Percentiles rank a stretch among this genome's conserved stretches.
phyloP scores from a whole-genome alignment of 768 basidiomycete species.

The Xerocomellus dryophilus region DNA sequence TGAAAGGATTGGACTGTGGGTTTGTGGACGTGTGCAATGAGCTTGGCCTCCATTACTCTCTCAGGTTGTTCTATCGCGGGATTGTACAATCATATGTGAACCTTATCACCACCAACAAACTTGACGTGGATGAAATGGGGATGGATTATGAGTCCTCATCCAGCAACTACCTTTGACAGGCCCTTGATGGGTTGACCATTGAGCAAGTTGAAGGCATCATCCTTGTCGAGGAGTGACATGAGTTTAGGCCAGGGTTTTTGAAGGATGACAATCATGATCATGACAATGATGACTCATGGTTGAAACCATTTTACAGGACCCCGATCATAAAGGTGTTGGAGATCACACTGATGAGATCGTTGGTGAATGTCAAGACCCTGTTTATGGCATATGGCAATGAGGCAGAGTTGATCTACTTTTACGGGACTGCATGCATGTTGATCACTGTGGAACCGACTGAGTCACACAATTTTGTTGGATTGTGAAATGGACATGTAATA shows the following conservation, averaged over 20 bases:
- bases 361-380: background rate
- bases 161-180: background rate
- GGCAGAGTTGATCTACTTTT: slow-evolving; percentile 1
- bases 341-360: slow-evolving; percentile 10
- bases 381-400: slow-evolving; percentile 4
- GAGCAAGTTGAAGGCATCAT: slow-evolving; percentile 3
- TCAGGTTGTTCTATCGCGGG: no score
- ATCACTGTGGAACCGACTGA: slow-evolving; percentile 1
- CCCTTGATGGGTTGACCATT: no score
- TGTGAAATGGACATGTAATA: background rate
- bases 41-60: no score
- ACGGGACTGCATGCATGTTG: slow-evolving; percentile 17
- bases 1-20: no score
- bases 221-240: background rate
- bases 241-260: background rate
- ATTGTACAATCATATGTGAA: no score
- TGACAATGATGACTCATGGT: background rate
- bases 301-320: background rate
- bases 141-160: background rate
- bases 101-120: no score
- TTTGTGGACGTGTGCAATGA: no score
- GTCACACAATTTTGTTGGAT: background rate
- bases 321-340: slow-evolving; percentile 11
- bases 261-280: no score
- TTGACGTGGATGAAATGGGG: no score